Conservation (phyloP, 2,329 filamentous ascomycete genomes). For the Neurospora sp. region DNA sequence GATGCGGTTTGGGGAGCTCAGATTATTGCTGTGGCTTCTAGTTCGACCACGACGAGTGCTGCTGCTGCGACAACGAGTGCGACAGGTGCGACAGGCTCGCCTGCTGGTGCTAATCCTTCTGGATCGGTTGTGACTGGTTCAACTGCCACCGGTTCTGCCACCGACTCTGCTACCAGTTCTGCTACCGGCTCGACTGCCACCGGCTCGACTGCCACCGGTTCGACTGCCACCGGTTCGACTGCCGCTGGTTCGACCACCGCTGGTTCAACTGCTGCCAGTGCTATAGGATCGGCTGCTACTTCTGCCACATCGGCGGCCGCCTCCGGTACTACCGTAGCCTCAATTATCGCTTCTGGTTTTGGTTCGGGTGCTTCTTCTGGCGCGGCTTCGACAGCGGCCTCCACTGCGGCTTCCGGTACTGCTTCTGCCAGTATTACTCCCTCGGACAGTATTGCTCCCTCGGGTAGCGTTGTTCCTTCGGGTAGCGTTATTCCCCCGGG, state of each 20-base stretch:
- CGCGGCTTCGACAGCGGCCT: background rate
- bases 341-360: background rate
- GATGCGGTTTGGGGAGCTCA: constrained; percentile 8
- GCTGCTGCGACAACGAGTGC: background rate
- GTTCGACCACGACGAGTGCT: background rate
- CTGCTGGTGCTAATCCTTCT: background rate
- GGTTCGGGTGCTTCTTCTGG: background rate
- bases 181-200: background rate
- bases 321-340: background rate
- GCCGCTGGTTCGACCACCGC: background rate
- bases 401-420: background rate
- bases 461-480: background rate
- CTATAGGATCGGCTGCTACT: background rate
- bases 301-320: background rate
- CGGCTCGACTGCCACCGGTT: background rate
- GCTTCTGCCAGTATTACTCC: background rate
- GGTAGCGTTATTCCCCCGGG: background rate
- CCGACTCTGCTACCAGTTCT: background rate
- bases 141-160: background rate
- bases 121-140: background rate
- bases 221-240: background rate
- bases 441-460: background rate
- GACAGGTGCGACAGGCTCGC: background rate
- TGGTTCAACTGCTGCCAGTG: background rate
- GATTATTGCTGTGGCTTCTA: background rate